Conservation (phyloP, 495 filamentous ascomycete genomes). For the Hypoxylon intermedium region DNA sequence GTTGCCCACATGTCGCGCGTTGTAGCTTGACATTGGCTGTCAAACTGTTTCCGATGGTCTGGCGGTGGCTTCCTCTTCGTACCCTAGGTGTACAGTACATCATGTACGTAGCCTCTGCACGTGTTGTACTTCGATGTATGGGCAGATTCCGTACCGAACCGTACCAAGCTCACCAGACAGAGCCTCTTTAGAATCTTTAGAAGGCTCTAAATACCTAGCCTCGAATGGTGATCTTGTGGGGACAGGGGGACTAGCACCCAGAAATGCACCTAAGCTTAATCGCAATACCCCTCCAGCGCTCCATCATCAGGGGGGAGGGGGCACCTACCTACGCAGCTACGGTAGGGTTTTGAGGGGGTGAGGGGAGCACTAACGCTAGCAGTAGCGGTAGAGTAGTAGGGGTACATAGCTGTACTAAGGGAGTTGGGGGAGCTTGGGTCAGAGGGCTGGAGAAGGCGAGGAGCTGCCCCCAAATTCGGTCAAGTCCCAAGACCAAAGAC, state of each 20-base stretch:
- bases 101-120: not conserved
- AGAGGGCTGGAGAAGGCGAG: slow-evolving; percentile 18
- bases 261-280: slow-evolving; percentile 35
- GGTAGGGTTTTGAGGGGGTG: not conserved
- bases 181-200: not conserved
- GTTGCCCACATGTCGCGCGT: slow-evolving; percentile 22
- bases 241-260: no score
- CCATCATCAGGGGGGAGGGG: not conserved
- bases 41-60: slow-evolving; percentile 20
- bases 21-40: slow-evolving; percentile 29
- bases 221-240: no score
- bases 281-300: slow-evolving; percentile 31
- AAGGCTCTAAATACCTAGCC: not conserved
- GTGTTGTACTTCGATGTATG: not conserved
- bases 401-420: no score
- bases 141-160: not conserved
- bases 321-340: slow-evolving; percentile 4
- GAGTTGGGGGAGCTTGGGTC: slow-evolving; percentile 18
- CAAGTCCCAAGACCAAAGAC: slow-evolving; percentile 1
- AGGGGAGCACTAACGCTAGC: no score
- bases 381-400: no score
- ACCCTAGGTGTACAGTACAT: slow-evolving; percentile 19
- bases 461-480: not conserved
- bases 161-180: slow-evolving; percentile 8
- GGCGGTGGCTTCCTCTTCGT: slow-evolving; percentile 9